phyloP scores from a whole-genome alignment of 2,329 filamentous ascomycete genomes.

The Penicillium sp. region DNA sequence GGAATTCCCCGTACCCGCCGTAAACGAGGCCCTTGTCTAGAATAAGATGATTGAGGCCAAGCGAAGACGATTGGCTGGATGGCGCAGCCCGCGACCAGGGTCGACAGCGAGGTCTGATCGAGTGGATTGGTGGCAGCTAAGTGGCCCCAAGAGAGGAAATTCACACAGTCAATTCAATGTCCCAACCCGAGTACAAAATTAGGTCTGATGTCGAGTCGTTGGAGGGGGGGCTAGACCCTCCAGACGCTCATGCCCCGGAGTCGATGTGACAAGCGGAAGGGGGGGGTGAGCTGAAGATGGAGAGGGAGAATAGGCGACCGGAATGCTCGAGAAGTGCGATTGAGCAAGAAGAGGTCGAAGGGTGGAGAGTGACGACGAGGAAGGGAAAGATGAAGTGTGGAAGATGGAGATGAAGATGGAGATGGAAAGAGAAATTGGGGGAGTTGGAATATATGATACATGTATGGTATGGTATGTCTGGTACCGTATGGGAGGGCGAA shows the following conservation, averaged over 20 bases:
- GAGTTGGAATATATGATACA: too few relatives aligned
- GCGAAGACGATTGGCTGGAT: constrained; percentile 24
- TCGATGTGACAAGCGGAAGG: constrained; percentile 2
- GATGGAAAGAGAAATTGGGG: too few relatives aligned
- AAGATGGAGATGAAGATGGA: too few relatives aligned
- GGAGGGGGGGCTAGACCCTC: constrained; percentile 37
- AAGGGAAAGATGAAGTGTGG: not conserved
- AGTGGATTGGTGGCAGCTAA: not conserved
- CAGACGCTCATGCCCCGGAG: constrained; percentile 35
- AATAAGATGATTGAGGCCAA: constrained; percentile 21
- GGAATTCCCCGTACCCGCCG: constrained; percentile 39
- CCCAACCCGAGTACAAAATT: not conserved
- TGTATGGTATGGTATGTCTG: too few relatives aligned
- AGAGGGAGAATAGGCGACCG: not conserved
- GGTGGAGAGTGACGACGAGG: not conserved
- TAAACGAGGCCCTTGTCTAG: constrained; percentile 33
- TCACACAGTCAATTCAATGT: not conserved
- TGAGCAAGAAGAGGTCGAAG: not conserved
- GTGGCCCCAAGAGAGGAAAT: not conserved
- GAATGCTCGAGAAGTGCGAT: not conserved
- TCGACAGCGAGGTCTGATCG: constrained; percentile 15
- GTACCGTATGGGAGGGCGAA: too few relatives aligned
- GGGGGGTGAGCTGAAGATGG: not conserved
- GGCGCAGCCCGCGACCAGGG: constrained; percentile 25
- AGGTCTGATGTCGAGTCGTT: constrained; percentile 12